phyloP scores from a whole-genome alignment of 805 yeast genomes.

The Ogataea neopini region DNA sequence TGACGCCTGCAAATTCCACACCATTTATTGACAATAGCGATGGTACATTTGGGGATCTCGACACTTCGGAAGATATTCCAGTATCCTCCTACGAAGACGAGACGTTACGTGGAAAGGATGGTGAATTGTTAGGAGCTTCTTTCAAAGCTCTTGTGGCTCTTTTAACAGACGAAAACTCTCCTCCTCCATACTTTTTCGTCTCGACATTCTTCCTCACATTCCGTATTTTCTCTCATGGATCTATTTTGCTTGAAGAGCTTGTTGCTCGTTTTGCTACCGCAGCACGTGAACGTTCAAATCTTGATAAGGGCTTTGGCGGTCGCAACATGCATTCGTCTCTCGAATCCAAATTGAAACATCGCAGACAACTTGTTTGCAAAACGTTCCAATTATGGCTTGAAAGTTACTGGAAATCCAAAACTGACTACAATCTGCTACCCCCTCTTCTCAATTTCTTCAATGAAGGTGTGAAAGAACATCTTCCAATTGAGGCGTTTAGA shows the following conservation, averaged over 20 bases:
- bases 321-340: slow-evolving; percentile 38
- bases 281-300: slow-evolving; percentile 2
- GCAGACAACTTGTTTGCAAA: slow-evolving; percentile 67
- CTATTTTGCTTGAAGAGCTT: slow-evolving; percentile 67
- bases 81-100: slow-evolving; percentile 39
- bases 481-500: slow-evolving; percentile 67
- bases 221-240: slow-evolving; percentile 66
- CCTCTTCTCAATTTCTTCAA: slow-evolving; percentile 77
- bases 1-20: slow-evolving; percentile 26
- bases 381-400: slow-evolving; percentile 85
- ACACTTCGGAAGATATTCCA: slow-evolving; percentile 7
- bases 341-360: slow-evolving; percentile 51
- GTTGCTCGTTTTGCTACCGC: slow-evolving; percentile 61
- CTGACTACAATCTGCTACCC: slow-evolving; percentile 62
- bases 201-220: slow-evolving; percentile 79
- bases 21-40: slow-evolving; percentile 33
- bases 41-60: slow-evolving; percentile 21
- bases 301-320: slow-evolving; percentile 18
- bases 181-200: slow-evolving; percentile 66
- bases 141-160: slow-evolving; percentile 66
- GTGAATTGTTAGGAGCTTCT: slow-evolving; percentile 65
- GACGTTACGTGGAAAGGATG: slow-evolving; percentile 50
- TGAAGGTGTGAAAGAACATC: slow-evolving; percentile 61
- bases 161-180: slow-evolving; percentile 62
- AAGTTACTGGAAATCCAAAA: slow-evolving; percentile 75